Evolutionary conservation across 2,329 filamentous ascomycete genomes (phyloP).

Genomic region (Cercospora beticola): DNA sequence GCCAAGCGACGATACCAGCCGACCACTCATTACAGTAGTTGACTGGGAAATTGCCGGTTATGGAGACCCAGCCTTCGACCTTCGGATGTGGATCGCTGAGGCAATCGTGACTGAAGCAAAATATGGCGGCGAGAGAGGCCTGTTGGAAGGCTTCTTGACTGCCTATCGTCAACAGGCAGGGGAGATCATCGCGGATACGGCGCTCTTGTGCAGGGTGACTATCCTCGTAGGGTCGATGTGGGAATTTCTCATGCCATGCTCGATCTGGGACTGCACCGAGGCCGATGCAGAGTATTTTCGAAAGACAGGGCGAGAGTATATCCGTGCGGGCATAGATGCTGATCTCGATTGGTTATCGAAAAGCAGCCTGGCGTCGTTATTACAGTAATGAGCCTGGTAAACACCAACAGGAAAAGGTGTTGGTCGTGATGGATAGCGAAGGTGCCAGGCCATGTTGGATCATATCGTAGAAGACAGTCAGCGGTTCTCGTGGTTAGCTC

Average conservation of each 20-base stretch:
- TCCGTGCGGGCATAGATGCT: neutral
- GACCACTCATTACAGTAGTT: slow-evolving; percentile 7
- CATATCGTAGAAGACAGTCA: neutral
- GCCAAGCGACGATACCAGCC: neutral
- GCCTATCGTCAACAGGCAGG: neutral
- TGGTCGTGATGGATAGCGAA: neutral
- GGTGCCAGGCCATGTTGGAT: neutral
- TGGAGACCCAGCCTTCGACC: slow-evolving; percentile 10
- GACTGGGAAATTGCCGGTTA: slow-evolving; percentile 14
- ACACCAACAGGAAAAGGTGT: neutral
- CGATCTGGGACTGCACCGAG: neutral
- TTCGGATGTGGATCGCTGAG: slow-evolving; percentile 16
- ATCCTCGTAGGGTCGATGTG: neutral
- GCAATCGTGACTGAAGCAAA: slow-evolving; percentile 12
- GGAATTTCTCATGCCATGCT: neutral
- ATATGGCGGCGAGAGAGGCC: neutral
- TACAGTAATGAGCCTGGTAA: neutral
- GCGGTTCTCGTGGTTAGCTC: neutral
- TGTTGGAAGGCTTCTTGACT: slow-evolving; percentile 1
- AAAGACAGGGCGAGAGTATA: neutral
- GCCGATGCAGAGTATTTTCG: neutral
- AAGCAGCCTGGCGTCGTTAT: neutral
- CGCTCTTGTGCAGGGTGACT: neutral
- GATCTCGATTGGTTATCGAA: neutral
- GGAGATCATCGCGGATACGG: neutral